These are phyloP conservation scores for Tetrastigma voinierianum DNA, from an alignment of 164 flowering plant species.

Conservation along the genomic window DNA sequence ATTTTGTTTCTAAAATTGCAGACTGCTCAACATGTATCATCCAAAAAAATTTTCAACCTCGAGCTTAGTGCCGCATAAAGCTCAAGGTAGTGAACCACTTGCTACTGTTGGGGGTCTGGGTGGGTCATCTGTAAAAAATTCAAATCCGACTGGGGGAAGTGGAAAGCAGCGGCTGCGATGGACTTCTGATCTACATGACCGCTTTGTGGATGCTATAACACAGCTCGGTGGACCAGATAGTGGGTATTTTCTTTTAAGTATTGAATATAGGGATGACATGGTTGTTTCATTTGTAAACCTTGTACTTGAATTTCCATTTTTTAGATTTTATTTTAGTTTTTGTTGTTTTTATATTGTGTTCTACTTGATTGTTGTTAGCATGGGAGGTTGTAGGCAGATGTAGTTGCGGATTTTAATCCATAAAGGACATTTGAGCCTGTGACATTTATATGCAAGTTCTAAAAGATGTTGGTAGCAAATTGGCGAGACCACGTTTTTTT, in stretches of 20 bases:
- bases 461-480: too few species aligned
- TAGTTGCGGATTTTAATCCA: too few species aligned
- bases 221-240: conserved; percentile 83
- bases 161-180: conserved; percentile 66
- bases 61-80: conserved; percentile 43
- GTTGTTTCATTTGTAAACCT: too few species aligned
- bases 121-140: conserved; percentile 27
- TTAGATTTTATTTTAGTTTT: too few species aligned
- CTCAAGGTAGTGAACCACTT: conserved; percentile 39
- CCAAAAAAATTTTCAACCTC: conserved; percentile 52
- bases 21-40: conserved; percentile 45
- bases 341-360: background rate
- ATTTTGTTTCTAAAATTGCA: conserved; percentile 8
- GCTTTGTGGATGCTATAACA: conserved; percentile 68
- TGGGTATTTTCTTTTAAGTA: conserved; percentile 44
- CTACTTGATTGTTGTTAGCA: background rate
- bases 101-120: conserved; percentile 32
- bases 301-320: too few species aligned
- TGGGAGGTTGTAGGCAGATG: too few species aligned
- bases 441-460: too few species aligned
- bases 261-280: background rate
- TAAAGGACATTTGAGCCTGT: too few species aligned
- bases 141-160: conserved; percentile 45
- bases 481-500: too few species aligned
- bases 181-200: conserved; percentile 70